Percentiles rank a stretch among this genome's conserved stretches.
phyloP scores from a whole-genome alignment of 768 basidiomycete species.

The Amylocystis lapponica region DNA sequence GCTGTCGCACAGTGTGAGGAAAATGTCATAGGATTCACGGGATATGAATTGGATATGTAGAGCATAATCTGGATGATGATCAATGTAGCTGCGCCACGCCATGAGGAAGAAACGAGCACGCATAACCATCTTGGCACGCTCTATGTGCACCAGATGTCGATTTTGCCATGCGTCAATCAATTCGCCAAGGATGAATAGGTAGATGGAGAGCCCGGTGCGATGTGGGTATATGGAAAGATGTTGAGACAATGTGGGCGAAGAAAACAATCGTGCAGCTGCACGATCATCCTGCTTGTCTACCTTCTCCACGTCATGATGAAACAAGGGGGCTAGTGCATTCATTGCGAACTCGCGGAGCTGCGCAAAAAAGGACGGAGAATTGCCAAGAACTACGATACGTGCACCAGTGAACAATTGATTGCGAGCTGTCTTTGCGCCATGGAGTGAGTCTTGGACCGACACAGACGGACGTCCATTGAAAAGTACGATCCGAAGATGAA shows the following conservation, averaged over 20 bases:
- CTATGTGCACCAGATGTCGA: constrained; percentile 15
- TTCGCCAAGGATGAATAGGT: constrained; percentile 15
- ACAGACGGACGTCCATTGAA: constrained; percentile 18
- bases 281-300: constrained; percentile 40
- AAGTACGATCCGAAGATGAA: too few species aligned
- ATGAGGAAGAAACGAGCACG: constrained; percentile 20
- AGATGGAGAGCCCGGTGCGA: background rate
- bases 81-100: constrained; percentile 19
- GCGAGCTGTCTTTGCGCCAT: constrained; percentile 28
- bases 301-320: constrained; percentile 32
- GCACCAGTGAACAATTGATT: constrained; percentile 34
- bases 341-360: too few species aligned
- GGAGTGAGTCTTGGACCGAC: constrained; percentile 33
- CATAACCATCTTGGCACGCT: constrained; percentile 18
- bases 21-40: constrained; percentile 29
- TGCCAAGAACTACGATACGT: too few species aligned
- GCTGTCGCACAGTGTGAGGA: constrained; percentile 25
- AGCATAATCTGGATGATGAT: constrained; percentile 17
- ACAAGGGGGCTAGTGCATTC: too few species aligned
- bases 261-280: constrained; percentile 36
- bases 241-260: constrained; percentile 22
- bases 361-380: too few species aligned
- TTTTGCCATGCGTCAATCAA: constrained; percentile 19
- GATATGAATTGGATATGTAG: constrained; percentile 26
- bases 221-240: background rate